Percentiles rank a stretch among this genome's conserved stretches.
Evolutionary conservation across 176 grass and related monocot species (phyloP).

Genomic region (Melocanna baccifera): DNA sequence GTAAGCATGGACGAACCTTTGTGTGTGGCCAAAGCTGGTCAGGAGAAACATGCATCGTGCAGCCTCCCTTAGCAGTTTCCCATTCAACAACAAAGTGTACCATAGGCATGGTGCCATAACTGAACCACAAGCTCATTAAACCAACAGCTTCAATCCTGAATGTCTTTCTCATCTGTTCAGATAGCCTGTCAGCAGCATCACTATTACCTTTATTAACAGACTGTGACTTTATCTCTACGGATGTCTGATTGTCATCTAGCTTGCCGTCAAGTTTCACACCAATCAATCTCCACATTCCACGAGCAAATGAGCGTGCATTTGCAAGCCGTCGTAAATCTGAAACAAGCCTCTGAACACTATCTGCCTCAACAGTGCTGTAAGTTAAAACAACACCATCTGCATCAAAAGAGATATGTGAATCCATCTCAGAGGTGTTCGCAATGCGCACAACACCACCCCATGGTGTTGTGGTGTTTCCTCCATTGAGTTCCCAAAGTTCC

Average conservation of each 20-base stretch:
- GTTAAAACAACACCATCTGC: conserved; percentile 72
- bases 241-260: conserved; percentile 44
- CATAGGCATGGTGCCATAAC: conserved; percentile 86
- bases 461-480: conserved; percentile 59
- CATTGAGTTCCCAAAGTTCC: conserved; percentile 85
- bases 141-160: conserved; percentile 98
- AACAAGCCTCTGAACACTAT: conserved; percentile 75
- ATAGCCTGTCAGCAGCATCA: conserved; percentile 68
- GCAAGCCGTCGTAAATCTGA: conserved; percentile 78
- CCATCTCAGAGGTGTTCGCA: conserved; percentile 90
- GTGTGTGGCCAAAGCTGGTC: conserved; percentile 99
- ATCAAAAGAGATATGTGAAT: conserved; percentile 94
- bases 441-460: conserved; percentile 84
- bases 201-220: conserved; percentile 49
- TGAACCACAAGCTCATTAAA: conserved; percentile 97
- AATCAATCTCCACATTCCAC: conserved; percentile 84
- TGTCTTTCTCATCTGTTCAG: conserved; percentile 88
- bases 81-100: conserved; percentile 99
- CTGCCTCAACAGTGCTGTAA: conserved; percentile 79
- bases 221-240: conserved; percentile 41
- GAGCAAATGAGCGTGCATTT: conserved; percentile 75
- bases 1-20: conserved; percentile 57
- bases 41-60: conserved; percentile 97
- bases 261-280: conserved; percentile 72
- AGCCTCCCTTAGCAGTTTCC: conserved; percentile 78